phyloP scores from a whole-genome alignment of 495 filamentous ascomycete genomes.

The Lophiotrema nucula region DNA sequence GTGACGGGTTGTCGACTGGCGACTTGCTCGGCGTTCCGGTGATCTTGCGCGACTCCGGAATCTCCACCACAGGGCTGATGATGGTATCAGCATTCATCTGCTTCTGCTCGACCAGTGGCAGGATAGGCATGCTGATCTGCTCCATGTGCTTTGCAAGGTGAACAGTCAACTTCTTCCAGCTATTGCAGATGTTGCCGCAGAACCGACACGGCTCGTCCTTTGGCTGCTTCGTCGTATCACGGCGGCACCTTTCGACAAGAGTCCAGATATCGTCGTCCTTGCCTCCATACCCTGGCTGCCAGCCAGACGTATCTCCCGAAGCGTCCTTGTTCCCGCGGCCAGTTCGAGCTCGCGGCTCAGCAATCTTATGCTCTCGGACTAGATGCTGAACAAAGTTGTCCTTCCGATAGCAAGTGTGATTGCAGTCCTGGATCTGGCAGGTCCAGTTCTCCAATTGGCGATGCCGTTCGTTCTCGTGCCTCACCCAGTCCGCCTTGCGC shows the following conservation, averaged over 20 bases:
- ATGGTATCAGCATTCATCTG: slow-evolving; percentile 34
- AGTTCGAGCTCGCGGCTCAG: slow-evolving; percentile 63
- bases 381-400: slow-evolving; percentile 97
- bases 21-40: slow-evolving; percentile 25
- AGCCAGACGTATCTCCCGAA: slow-evolving; percentile 4
- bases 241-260: slow-evolving; percentile 76
- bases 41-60: slow-evolving; percentile 26
- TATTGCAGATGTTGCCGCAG: slow-evolving; percentile 76
- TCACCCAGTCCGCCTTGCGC: slow-evolving; percentile 95
- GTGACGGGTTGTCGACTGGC: slow-evolving; percentile 31
- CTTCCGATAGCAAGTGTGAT: slow-evolving; percentile 82
- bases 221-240: slow-evolving; percentile 63
- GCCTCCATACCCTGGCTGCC: slow-evolving; percentile 27
- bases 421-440: slow-evolving; percentile 77
- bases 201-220: slow-evolving; percentile 86
- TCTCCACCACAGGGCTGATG: slow-evolving; percentile 32
- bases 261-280: slow-evolving; percentile 61
- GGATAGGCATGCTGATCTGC: slow-evolving; percentile 80
- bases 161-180: slow-evolving; percentile 92
- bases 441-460: slow-evolving; percentile 92
- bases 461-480: slow-evolving; percentile 92
- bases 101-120: slow-evolving; percentile 61
- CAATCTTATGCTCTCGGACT: slow-evolving; percentile 86
- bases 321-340: slow-evolving; percentile 44
- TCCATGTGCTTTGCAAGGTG: slow-evolving; percentile 98